Conservation (phyloP, 1,139 yeast species). For the Kurtzmaniella natalensis region DNA sequence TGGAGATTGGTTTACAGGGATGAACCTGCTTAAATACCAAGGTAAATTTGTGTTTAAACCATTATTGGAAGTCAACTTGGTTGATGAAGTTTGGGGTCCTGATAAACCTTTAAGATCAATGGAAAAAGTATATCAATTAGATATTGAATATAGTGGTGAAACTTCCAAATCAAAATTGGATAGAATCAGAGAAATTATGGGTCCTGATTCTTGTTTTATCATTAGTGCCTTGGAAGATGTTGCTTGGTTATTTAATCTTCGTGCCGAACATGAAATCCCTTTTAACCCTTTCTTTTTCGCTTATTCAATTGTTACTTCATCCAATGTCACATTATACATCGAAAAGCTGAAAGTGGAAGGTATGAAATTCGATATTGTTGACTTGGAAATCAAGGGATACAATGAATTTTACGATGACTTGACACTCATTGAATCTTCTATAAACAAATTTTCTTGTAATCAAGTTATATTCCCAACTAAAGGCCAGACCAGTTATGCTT, state of each 20-base stretch:
- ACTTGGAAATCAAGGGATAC: constrained; percentile 28
- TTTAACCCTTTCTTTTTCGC: constrained; percentile 50
- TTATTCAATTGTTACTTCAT: constrained; percentile 34
- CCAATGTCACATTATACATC: constrained; percentile 32
- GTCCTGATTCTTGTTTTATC: constrained; percentile 23
- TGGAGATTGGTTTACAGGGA: constrained; percentile 32
- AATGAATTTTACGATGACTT: constrained; percentile 29
- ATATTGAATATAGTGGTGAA: constrained; percentile 42
- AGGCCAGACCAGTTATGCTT: constrained; percentile 30
- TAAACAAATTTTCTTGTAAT: constrained; percentile 12
- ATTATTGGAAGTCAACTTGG: constrained; percentile 25
- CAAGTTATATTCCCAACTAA: constrained; percentile 31
- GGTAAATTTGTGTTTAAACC: constrained; percentile 29
- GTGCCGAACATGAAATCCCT: constrained; percentile 42
- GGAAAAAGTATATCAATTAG: constrained; percentile 37
- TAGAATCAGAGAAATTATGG: constrained; percentile 24
- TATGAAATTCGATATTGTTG: constrained; percentile 17
- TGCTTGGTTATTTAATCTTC: constrained; percentile 52
- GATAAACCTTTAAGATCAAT: constrained; percentile 36
- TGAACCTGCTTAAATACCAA: constrained; percentile 17
- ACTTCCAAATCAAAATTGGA: constrained; percentile 27
- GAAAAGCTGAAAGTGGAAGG: constrained; percentile 28
- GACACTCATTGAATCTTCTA: constrained; percentile 17
- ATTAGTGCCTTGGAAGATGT: constrained; percentile 48
- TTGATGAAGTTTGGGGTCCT: constrained; percentile 39